phyloP scores from a whole-genome alignment of 768 basidiomycete genomes.

The Mycena kentingensis region DNA sequence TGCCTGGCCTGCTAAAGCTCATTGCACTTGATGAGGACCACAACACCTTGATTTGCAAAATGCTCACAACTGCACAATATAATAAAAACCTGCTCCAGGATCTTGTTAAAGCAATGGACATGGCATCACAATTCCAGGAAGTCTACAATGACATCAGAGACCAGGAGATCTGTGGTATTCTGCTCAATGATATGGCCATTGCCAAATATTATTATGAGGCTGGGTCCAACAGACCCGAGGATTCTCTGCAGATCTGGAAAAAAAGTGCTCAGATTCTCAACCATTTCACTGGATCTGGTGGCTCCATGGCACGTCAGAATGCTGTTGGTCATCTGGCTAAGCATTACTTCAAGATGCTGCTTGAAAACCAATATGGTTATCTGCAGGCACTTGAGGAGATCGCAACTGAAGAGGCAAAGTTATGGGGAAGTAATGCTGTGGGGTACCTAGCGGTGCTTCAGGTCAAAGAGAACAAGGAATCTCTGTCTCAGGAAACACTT shows the following conservation, averaged over 20 bases:
- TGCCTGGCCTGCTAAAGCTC: not conserved
- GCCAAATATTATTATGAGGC: too few relatives aligned
- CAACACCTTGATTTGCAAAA: not conserved
- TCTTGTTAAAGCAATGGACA: constrained; percentile 1
- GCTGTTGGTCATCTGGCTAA: not conserved
- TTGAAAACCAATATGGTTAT: not conserved
- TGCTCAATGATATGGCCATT: not conserved
- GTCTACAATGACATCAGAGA: not conserved
- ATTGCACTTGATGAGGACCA: not conserved
- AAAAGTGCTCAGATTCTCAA: not conserved
- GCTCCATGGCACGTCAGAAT: not conserved
- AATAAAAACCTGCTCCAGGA: not conserved
- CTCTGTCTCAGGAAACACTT: not conserved
- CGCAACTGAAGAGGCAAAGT: not conserved
- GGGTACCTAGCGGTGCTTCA: not conserved
- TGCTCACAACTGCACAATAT: not conserved
- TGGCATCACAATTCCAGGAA: not conserved
- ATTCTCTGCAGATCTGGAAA: not conserved
- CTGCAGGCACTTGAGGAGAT: not conserved
- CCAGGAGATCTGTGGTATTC: not conserved
- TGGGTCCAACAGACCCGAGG: too few relatives aligned
- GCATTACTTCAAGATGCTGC: constrained; percentile 1
- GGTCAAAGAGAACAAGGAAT: not conserved
- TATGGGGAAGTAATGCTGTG: not conserved
- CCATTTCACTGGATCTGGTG: not conserved